Conservation (phyloP, 1,284 basidiomycete species). For the Pseudozyma sp. region DNA sequence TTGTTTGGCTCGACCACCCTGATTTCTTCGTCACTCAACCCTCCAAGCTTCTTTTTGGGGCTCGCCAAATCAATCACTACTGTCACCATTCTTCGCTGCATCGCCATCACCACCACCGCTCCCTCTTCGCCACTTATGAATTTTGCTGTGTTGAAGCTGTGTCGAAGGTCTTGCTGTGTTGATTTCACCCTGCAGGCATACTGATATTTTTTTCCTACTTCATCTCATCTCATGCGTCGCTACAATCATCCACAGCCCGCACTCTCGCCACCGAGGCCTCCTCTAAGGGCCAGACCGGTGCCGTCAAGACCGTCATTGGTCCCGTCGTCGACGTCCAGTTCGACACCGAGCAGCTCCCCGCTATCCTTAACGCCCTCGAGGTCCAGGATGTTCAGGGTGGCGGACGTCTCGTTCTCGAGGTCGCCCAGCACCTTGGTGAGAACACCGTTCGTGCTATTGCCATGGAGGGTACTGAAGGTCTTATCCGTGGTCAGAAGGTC, state of each 20-base stretch:
- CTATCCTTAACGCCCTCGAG: constrained; percentile 97
- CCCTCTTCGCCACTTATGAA: too few species aligned
- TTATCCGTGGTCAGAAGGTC: constrained; percentile 97
- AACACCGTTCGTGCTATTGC: constrained; percentile 85
- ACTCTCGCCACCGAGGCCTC: constrained; percentile 59
- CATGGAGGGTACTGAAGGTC: constrained; percentile 96
- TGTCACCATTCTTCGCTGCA: too few species aligned
- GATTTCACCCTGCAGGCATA: background rate
- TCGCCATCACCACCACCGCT: too few species aligned
- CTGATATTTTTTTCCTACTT: background rate
- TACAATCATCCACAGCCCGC: constrained; percentile 37
- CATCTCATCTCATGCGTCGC: background rate
- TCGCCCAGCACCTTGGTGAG: constrained; percentile 91
- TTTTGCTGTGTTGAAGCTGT: background rate
- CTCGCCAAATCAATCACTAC: too few species aligned
- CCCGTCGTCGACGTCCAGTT: constrained; percentile 97
- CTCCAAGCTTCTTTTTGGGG: too few species aligned
- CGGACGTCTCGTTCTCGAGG: constrained; percentile 70
- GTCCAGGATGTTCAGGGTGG: constrained; percentile 91
- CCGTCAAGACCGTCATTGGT: constrained; percentile 70
- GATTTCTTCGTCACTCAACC: too few species aligned
- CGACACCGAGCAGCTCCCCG: constrained; percentile 78
- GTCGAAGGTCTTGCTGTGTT: background rate
- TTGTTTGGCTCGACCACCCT: too few species aligned
- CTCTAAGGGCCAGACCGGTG: constrained; percentile 56